Evolutionary conservation across 495 filamentous ascomycete species (phyloP).

Genomic region (Bacidia rubella): DNA sequence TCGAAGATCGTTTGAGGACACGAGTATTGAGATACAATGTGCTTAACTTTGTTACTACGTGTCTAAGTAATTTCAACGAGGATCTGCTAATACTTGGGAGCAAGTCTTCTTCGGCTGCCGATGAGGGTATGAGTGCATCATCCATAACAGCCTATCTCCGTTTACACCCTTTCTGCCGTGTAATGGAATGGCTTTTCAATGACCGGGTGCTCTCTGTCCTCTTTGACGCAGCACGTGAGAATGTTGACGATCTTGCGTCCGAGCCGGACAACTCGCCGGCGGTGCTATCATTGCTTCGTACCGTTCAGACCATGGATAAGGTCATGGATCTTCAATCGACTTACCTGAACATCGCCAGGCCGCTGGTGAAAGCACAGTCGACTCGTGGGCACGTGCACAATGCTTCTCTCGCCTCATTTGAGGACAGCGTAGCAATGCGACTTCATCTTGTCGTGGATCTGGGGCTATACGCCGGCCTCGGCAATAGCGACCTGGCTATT

Average conservation of each 20-base stretch:
- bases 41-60: slow-evolving; percentile 61
- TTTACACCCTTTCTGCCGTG: slow-evolving; percentile 79
- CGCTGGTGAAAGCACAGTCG: slow-evolving; percentile 49
- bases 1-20: slow-evolving; percentile 47
- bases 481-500: slow-evolving; percentile 60
- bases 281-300: slow-evolving; percentile 56
- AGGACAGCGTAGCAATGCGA: slow-evolving; percentile 79
- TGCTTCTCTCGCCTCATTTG: slow-evolving; percentile 65
- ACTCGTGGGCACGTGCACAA: slow-evolving; percentile 45
- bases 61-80: slow-evolving; percentile 79
- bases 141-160: slow-evolving; percentile 63
- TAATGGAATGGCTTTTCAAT: slow-evolving; percentile 96
- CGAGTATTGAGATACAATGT: slow-evolving; percentile 61
- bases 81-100: slow-evolving; percentile 73
- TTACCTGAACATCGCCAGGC: slow-evolving; percentile 74
- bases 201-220: slow-evolving; percentile 70
- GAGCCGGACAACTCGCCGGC: slow-evolving; percentile 59
- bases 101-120: slow-evolving; percentile 55
- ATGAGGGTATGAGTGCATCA: slow-evolving; percentile 54
- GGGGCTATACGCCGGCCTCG: slow-evolving; percentile 70
- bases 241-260: slow-evolving; percentile 50
- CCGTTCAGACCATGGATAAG: slow-evolving; percentile 65
- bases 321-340: slow-evolving; percentile 79
- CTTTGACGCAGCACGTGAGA: slow-evolving; percentile 61
- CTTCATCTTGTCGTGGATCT: slow-evolving; percentile 61